A percentile compares a stretch with the other conserved stretches of the same genome.
phyloP scores from a whole-genome alignment of 164 flowering plant species.

The Buxus sempervirens region DNA sequence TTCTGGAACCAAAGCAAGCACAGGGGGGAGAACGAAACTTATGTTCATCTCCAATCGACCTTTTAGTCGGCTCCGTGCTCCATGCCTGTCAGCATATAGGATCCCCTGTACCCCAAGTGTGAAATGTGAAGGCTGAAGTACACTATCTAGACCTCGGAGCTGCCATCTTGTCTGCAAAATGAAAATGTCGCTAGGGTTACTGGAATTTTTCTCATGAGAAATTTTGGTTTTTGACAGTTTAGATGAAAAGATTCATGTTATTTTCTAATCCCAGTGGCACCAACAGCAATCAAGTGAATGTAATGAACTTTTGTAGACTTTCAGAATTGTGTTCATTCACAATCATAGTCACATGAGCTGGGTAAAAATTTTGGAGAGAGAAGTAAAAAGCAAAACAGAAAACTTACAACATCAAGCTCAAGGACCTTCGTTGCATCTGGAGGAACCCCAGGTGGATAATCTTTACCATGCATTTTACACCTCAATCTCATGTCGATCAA shows the following conservation, averaged over 20 bases:
- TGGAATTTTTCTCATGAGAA: neutral
- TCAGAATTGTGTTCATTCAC: too few relatives aligned
- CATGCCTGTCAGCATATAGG: slow-evolving; percentile 57
- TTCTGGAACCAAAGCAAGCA: slow-evolving; percentile 54
- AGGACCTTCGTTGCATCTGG: slow-evolving; percentile 46
- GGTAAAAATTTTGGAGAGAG: too few relatives aligned
- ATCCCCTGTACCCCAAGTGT: slow-evolving; percentile 55
- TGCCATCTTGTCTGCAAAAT: slow-evolving; percentile 72
- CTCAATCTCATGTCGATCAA: slow-evolving; percentile 62
- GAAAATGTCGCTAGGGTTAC: slow-evolving; percentile 1
- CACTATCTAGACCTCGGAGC: slow-evolving; percentile 62
- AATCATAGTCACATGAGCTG: neutral
- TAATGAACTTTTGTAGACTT: neutral
- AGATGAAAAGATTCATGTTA: too few relatives aligned
- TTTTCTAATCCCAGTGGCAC: too few relatives aligned
- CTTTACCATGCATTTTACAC: slow-evolving; percentile 49
- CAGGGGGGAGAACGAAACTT: slow-evolving; percentile 60
- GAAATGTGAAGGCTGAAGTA: slow-evolving; percentile 56
- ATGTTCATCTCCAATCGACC: slow-evolving; percentile 64
- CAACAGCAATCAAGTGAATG: neutral
- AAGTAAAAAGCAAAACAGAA: too few relatives aligned
- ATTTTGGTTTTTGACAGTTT: neutral
- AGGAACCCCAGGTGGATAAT: slow-evolving; percentile 73
- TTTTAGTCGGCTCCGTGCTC: slow-evolving; percentile 45
- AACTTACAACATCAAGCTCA: slow-evolving; percentile 67